Base-by-base conservation (phyloP, 2,329 filamentous ascomycete species). In the Colletotrichum chlorophyti region DNA sequence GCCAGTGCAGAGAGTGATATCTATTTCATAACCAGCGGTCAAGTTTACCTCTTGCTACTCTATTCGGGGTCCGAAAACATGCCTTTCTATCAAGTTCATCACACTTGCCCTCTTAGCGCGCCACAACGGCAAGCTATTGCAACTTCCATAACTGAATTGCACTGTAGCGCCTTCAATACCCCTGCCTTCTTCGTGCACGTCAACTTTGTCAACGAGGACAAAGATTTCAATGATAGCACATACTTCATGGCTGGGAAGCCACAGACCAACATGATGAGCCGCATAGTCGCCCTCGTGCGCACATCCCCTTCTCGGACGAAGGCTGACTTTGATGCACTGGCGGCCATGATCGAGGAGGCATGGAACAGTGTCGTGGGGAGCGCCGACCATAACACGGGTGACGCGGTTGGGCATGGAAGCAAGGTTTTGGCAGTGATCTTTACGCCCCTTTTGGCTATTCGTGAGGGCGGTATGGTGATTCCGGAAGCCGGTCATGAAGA, bases 221-320 rank as follows among this genome's bases (percentile, higher is more conserved):
- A 12, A 4, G 7, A 26, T 2, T 5, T 27, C 5, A 27, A 11
- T 8, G 54, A 47, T 8, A 41, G 17, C 10, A 48, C 23, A 4
- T 53, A 53, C 6, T 53, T 58, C 34, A 34, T 58, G 41, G 54
- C 34, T 9, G 49, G 27, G 11, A 58, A 48, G 17, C 35, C 34
- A 17, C 49, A 47, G 26, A 17, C 49, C 4, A 15, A 14, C 15
- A 53, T 35, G 21, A 47, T 29, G 1, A 58, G 47, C 9, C 34
- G 49, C 11, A 42, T 58, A 3, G 7, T 53, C 8, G 49, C 26
- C 17, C 6, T 35, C 4, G 54, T 53, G 6, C 41, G 54, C 4
- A 47, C 49, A 6, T 58, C 49, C 1, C 19, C 34, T 12, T 41
- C 17, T 10, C 27, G 49, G 5, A 53, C 27, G 6, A 58, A 53